Evolutionary conservation across 176 grass and related monocot genomes (phyloP), one percentile per base, ranked within the genome.

Genomic region (Cenchrus purpureus): DNA sequence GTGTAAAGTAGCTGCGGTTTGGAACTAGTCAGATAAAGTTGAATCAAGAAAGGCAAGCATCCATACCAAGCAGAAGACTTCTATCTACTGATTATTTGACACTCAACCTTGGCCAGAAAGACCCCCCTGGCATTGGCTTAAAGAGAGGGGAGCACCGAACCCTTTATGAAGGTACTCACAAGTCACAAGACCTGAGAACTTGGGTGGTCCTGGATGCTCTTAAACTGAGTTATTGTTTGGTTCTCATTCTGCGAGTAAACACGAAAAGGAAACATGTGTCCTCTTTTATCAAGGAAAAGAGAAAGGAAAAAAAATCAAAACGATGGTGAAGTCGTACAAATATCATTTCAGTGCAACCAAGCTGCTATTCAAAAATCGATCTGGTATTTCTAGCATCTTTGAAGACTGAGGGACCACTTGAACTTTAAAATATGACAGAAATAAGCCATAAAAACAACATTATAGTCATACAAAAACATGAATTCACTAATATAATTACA

Each of bases 381-480:
- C 17, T 77, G 29, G 14, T 82, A 46, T 60, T 60, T 71, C 7
- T 71, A 29, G 40, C 69, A 81, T 81, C 32, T 58, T 19, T 12
- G 19, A 56, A 44, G 5, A 68, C 19, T 14, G 49, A 7, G 29
- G 31, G 13, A 22, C 31, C 15, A 57, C 37, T 60, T 81, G n/a
- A 40, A 14, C 16, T 1, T 8, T 49, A 12, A 32, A 81, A 42
- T 50, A 64, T 22, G 19, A 81, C 4, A 44, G 14, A 60, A 60
- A 67, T 14, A 67, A 34, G 12, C 9, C 5, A 16, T 15, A 50
- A 65, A 79, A 67, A n/a, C 34, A 73, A n/a, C 31, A 57, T 17
- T 34, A 37, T 16, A 37, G 37, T 17, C 32, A 74, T 31, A 16
- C 1, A 12, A 17, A 42, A 42, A 29, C 7, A 29, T 45, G 20